phyloP scores from a whole-genome alignment of 768 basidiomycete species.

The Lactarius psammicola region DNA sequence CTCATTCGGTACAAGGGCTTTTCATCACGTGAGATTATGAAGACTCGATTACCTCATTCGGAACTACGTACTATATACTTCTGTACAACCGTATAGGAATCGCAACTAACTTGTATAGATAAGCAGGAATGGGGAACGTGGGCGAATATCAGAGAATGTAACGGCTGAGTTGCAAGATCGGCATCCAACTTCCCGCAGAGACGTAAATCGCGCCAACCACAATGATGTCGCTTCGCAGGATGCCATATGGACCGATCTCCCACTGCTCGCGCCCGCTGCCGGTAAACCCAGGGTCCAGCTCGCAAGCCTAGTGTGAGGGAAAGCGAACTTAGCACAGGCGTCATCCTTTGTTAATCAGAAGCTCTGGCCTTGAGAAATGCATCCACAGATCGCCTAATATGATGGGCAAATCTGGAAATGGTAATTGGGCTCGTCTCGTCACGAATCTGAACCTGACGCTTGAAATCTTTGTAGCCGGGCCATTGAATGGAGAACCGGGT shows the following conservation, averaged over 20 bases:
- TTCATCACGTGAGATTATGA: no score
- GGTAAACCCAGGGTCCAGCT: not conserved
- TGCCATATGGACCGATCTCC: not conserved
- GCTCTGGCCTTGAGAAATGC: slow-evolving; percentile 7
- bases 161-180: no score
- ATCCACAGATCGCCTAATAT: slow-evolving; percentile 18
- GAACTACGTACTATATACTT: no score
- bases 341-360: not conserved
- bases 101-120: no score
- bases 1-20: no score
- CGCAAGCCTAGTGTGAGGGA: not conserved
- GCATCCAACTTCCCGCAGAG: no score
- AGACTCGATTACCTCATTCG: no score
- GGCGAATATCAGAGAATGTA: no score
- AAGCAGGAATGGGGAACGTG: no score
- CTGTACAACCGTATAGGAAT: no score
- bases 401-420: not conserved
- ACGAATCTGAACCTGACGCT: slow-evolving; percentile 13
- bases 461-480: slow-evolving; percentile 19
- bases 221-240: no score
- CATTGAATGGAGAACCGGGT: not conserved
- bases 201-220: no score
- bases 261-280: not conserved
- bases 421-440: slow-evolving; percentile 19
- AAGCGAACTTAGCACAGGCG: not conserved